A percentile compares a stretch with the other conserved stretches of the same genome.
phyloP scores from a whole-genome alignment of 225 moss, liverwort and hornwort genomes.

The Marchantia polymorpha region DNA sequence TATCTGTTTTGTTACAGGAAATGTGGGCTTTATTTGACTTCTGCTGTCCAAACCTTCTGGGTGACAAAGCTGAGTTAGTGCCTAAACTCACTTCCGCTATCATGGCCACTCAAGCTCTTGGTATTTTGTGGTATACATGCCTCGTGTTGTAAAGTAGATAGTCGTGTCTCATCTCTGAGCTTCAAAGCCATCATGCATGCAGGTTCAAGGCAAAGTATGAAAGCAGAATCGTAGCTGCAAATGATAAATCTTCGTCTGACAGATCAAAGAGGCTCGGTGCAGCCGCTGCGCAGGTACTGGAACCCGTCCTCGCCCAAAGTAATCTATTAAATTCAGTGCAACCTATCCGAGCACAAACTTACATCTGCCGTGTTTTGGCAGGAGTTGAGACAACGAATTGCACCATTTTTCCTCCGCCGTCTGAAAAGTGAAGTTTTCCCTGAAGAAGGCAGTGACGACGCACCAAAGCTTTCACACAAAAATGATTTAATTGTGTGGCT shows the following conservation, averaged over 20 bases:
- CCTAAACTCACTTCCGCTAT: neutral
- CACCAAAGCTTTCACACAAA: constrained; percentile 70
- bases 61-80: constrained; percentile 84
- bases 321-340: too few relatives aligned
- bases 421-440: constrained; percentile 95
- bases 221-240: constrained; percentile 75
- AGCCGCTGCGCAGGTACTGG: constrained; percentile 76
- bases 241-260: constrained; percentile 85
- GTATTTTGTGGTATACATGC: neutral
- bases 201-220: constrained; percentile 86
- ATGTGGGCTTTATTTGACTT: constrained; percentile 99
- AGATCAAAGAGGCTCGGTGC: constrained; percentile 79
- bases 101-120: neutral
- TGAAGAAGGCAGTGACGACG: constrained; percentile 49
- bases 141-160: neutral
- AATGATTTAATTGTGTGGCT: constrained; percentile 98
- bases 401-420: constrained; percentile 84
- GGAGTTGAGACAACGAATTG: constrained; percentile 82
- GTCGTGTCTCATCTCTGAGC: too few relatives aligned
- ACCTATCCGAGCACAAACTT: neutral
- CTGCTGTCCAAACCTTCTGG: constrained; percentile 85
- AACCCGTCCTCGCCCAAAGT: neutral
- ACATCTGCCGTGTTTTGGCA: constrained; percentile 27
- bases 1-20: constrained; percentile 52
- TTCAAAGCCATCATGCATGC: neutral